Percentiles rank a stretch among this genome's conserved stretches.
phyloP scores from a whole-genome alignment of 2,329 filamentous ascomycete genomes.

The Camillea tinctor region DNA sequence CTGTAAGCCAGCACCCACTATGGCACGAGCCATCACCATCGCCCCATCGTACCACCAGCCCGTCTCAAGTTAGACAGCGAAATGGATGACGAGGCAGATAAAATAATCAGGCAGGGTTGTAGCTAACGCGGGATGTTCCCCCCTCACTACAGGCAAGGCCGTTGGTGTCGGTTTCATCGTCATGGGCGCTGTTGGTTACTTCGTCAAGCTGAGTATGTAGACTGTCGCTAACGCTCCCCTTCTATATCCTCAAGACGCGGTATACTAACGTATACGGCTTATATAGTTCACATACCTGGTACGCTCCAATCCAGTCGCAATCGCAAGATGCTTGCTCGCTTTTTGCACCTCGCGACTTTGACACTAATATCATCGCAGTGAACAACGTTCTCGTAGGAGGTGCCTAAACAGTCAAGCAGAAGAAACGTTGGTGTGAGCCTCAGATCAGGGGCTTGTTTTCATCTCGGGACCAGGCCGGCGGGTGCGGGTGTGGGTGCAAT shows the following conservation, averaged over 20 bases:
- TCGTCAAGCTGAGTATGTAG: conserved; percentile 63
- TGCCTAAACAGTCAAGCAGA: conserved; percentile 43
- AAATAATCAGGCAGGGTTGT: conserved; percentile 23
- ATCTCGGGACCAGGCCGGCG: neutral
- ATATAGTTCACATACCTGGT: conserved; percentile 59
- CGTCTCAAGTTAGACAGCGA: neutral
- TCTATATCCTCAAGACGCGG: neutral
- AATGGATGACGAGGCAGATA: neutral
- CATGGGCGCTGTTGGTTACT: conserved; percentile 69
- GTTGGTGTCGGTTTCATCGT: conserved; percentile 69
- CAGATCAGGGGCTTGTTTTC: neutral
- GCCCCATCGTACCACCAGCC: conserved; percentile 23
- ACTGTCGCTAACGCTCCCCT: neutral
- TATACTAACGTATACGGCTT: neutral
- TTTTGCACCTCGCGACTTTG: neutral
- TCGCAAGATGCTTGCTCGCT: neutral
- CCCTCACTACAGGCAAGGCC: conserved; percentile 41
- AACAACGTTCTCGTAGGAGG: conserved; percentile 69
- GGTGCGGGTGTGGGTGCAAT: neutral
- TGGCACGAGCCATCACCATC: too few relatives aligned
- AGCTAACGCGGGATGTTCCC: conserved; percentile 13
- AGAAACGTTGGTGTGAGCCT: neutral
- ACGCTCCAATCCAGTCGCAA: neutral
- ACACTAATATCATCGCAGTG: conserved; percentile 34
- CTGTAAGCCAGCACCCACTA: conserved; percentile 2